A percentile compares a stretch with the other conserved stretches of the same genome.
phyloP scores from a whole-genome alignment of 768 basidiomycete species.

The Boletus subcaerulescens region DNA sequence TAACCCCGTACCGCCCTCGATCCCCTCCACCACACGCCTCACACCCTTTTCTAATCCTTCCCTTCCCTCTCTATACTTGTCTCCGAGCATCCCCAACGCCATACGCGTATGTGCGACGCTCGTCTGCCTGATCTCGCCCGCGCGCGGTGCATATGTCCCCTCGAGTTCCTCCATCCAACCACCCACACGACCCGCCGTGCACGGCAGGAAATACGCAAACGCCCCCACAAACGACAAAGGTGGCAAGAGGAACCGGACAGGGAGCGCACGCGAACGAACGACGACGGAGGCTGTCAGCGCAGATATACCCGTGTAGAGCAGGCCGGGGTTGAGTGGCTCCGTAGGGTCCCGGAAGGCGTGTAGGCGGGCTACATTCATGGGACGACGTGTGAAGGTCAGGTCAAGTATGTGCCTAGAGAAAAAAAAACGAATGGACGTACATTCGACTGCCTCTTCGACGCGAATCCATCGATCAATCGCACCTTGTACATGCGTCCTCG shows the following conservation, averaged over 20 bases:
- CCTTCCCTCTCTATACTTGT: constrained; percentile 46
- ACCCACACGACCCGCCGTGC: constrained; percentile 69
- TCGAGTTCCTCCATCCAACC: constrained; percentile 68
- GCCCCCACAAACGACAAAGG: constrained; percentile 69
- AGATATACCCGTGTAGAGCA: constrained; percentile 87
- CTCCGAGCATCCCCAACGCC: constrained; percentile 55
- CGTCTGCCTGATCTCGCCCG: constrained; percentile 67
- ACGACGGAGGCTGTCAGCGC: constrained; percentile 87
- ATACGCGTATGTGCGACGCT: constrained; percentile 59
- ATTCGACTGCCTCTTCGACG: constrained; percentile 80
- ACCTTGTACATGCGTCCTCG: constrained; percentile 65
- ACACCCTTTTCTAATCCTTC: constrained; percentile 45
- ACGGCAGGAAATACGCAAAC: constrained; percentile 82
- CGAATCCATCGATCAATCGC: constrained; percentile 81
- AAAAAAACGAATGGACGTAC: constrained; percentile 45
- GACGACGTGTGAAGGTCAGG: background rate
- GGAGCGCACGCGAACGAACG: constrained; percentile 70
- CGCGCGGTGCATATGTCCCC: constrained; percentile 60
- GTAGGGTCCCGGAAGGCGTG: constrained; percentile 77
- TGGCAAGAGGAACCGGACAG: constrained; percentile 70
- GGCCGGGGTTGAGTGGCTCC: constrained; percentile 84
- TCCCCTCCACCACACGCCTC: constrained; percentile 44
- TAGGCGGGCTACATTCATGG: constrained; percentile 55
- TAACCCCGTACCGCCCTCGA: constrained; percentile 72
- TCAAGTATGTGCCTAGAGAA: background rate